Evolutionary conservation across 2,329 filamentous ascomycete genomes (phyloP), one percentile per base, ranked within the genome.

Genomic region (Ascochyta rabiei): DNA sequence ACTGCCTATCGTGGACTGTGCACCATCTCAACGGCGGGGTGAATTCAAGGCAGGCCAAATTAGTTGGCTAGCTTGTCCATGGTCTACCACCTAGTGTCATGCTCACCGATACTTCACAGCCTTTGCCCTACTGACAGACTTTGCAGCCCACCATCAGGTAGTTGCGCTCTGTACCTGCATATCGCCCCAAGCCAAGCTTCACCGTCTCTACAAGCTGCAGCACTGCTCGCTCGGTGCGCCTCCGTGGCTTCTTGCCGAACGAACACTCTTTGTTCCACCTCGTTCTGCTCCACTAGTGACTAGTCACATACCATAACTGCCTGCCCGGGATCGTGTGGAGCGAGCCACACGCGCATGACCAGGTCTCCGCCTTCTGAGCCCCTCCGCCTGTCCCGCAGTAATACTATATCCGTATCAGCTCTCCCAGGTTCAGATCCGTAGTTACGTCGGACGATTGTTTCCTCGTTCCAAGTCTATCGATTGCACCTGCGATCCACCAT

Each of bases 301-400:
- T 67, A 65, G 60, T 64, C 56, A 60, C 66, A 66, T 68, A 70
- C 68, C 64, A 65, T 62, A 62, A 48, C 58, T 67, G 38, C 53
- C 60, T 56, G 55, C 59, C 62, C 55, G 49, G 61, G 58, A 50
- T 57, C 49, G 60, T 60, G 68, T 70, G 69, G 66, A 69, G 61
- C 68, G 60, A 67, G 54, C 61, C 47, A 60, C 49, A 59, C 57
- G 61, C 70, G 68, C 70, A 73, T 75, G 70, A 73, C 70, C 48
- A 57, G 41, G 52, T 55, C 53, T 65, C 59, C 51, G 60, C 60
- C 59, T 63, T 55, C 57, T 61, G 37, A 49, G 46, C 64, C 64
- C 65, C 63, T 66, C 64, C 57, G 43, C 60, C 56, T 57, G 51
- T 64, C 61, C 64, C 64, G 62, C 64, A 63, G 41, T 55, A 38